These are phyloP conservation scores for Fragosphaeria purpurea DNA, from an alignment of 2,329 filamentous ascomycete genomes.

Conservation along the genomic window DNA sequence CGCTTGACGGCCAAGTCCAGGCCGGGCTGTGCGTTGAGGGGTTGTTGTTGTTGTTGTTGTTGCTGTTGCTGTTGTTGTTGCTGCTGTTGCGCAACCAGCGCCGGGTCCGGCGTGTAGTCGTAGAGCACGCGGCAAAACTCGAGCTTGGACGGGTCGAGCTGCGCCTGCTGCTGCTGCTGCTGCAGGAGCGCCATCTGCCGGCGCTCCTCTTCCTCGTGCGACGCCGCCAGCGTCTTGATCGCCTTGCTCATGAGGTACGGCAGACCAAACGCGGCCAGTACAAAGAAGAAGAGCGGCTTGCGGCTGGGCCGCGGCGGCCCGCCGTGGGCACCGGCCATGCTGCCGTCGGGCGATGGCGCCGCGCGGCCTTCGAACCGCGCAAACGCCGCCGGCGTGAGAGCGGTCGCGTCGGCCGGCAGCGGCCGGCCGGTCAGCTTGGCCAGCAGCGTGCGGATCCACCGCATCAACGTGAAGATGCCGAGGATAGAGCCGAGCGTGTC, in stretches of 20 bases:
- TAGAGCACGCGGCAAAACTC: constrained; percentile 94
- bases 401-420: constrained; percentile 73
- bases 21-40: constrained; percentile 46
- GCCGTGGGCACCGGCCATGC: constrained; percentile 42
- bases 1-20: constrained; percentile 89
- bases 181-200: constrained; percentile 38
- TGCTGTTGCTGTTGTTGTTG: constrained; percentile 1
- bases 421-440: constrained; percentile 90
- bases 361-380: constrained; percentile 73
- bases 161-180: constrained; percentile 39
- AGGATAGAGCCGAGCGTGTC: constrained; percentile 89
- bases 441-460: constrained; percentile 85
- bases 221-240: constrained; percentile 72
- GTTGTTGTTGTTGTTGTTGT: background rate
- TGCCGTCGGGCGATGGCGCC: constrained; percentile 43
- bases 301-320: constrained; percentile 64
- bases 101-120: constrained; percentile 68
- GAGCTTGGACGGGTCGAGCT: constrained; percentile 77
- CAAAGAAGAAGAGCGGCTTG: constrained; percentile 94
- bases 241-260: constrained; percentile 97
- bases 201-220: constrained; percentile 74
- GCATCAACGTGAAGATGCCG: constrained; percentile 90
- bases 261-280: constrained; percentile 86
- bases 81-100: constrained; percentile 6
- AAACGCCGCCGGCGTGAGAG: constrained; percentile 84